Percentiles rank a stretch among this genome's conserved stretches.
Evolutionary conservation across 768 basidiomycete species (phyloP).

Genomic region (Amanita polypyramis): DNA sequence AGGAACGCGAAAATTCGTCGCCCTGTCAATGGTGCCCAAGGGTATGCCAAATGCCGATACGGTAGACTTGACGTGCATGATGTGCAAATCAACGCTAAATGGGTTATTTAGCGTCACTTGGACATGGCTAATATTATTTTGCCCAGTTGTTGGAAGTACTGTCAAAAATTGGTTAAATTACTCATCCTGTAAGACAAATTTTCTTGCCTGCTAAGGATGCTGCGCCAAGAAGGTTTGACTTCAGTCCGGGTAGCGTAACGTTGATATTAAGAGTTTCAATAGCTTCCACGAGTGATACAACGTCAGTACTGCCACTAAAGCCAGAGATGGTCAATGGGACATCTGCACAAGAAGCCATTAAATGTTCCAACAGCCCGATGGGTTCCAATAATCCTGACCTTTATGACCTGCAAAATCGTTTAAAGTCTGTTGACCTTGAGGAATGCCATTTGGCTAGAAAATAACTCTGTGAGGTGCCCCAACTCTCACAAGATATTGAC

Average conservation of each 20-base stretch:
- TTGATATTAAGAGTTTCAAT: slow-evolving; percentile 49
- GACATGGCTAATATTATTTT: slow-evolving; percentile 56
- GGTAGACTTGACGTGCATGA: slow-evolving; percentile 50
- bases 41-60: slow-evolving; percentile 50
- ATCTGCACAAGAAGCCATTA: slow-evolving; percentile 22
- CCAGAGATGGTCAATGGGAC: slow-evolving; percentile 48
- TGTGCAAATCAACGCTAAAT: slow-evolving; percentile 47
- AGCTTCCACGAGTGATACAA: slow-evolving; percentile 48
- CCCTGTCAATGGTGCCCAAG: slow-evolving; percentile 49
- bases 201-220: slow-evolving; percentile 44
- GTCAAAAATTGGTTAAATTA: not conserved
- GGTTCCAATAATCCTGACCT: slow-evolving; percentile 21
- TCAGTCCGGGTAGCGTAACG: slow-evolving; percentile 49
- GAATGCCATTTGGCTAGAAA: slow-evolving; percentile 45
- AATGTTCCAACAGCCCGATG: not conserved
- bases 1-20: slow-evolving; percentile 36
- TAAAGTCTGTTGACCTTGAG: slow-evolving; percentile 50
- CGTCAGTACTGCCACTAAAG: slow-evolving; percentile 46
- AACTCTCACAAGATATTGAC: slow-evolving; percentile 9
- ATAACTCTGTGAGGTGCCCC: not conserved
- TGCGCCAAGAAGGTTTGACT: slow-evolving; percentile 41
- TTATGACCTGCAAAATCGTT: slow-evolving; percentile 57
- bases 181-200: not conserved
- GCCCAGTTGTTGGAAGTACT: slow-evolving; percentile 60
- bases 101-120: slow-evolving; percentile 55